phyloP scores from a whole-genome alignment of 805 yeast genomes.

The Monosporozyma siamensis region DNA sequence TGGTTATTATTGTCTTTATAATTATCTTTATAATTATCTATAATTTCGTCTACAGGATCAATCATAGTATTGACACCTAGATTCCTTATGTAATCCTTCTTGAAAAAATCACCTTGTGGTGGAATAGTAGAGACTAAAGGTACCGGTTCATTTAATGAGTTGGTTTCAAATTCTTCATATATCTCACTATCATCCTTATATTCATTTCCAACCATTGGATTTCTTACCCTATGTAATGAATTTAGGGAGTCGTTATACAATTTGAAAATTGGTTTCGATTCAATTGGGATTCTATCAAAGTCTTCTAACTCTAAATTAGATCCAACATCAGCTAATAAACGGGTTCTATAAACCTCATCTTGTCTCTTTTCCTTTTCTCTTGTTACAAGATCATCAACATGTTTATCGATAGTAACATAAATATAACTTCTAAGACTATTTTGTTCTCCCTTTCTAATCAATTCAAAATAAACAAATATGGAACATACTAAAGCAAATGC shows the following conservation, averaged over 20 bases:
- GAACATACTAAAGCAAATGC: constrained; percentile 42
- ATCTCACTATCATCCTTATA: background rate
- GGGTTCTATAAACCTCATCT: background rate
- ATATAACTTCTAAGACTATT: constrained; percentile 51
- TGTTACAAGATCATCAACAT: constrained; percentile 38
- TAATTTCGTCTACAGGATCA: background rate
- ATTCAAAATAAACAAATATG: constrained; percentile 42
- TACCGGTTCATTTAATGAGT: background rate
- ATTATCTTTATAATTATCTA: background rate
- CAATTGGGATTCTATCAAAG: background rate
- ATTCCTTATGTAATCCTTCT: background rate
- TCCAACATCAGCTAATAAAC: background rate
- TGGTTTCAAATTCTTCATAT: background rate
- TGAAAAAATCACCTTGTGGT: constrained; percentile 1
- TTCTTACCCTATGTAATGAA: background rate
- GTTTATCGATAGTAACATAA: constrained; percentile 47
- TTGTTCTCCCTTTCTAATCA: constrained; percentile 33
- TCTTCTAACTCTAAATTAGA: constrained; percentile 1
- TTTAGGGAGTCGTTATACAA: constrained; percentile 3
- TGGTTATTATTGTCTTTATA: background rate
- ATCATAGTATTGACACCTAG: background rate
- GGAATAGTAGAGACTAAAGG: constrained; percentile 1
- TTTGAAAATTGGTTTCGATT: background rate
- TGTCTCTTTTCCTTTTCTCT: constrained; percentile 6
- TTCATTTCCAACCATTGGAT: background rate